Percentiles rank a stretch among this genome's conserved stretches.
Evolutionary conservation across 305 asterid genomes (phyloP).

Genomic region (Fraxinus paxiana): DNA sequence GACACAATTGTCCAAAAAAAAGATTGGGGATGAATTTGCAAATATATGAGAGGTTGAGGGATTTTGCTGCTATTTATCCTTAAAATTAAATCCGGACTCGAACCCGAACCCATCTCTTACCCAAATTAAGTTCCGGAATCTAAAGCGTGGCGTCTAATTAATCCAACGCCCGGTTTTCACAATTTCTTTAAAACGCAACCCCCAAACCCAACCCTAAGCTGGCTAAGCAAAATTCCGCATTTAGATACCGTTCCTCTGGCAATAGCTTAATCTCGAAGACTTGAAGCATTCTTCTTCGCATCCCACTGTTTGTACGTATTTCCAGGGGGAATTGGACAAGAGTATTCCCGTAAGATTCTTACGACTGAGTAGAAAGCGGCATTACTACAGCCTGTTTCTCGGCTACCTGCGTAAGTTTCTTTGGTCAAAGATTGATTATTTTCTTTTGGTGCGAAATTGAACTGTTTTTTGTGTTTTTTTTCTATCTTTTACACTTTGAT

Average conservation of each 20-base stretch:
- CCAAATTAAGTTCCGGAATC: background rate
- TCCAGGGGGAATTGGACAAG: background rate
- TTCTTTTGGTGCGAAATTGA: background rate
- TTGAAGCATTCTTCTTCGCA: background rate
- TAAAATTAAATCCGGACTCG: background rate
- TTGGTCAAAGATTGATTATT: background rate
- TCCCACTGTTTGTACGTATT: background rate
- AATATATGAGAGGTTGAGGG: background rate
- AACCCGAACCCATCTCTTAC: background rate
- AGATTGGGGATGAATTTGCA: background rate
- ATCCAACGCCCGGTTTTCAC: background rate
- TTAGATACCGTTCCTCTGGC: background rate
- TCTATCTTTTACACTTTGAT: background rate
- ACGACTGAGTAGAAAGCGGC: background rate
- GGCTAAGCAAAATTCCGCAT: background rate
- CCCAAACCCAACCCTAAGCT: background rate
- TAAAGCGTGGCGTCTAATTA: background rate
- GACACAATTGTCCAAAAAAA: background rate
- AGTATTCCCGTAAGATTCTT: background rate
- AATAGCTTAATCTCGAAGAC: background rate
- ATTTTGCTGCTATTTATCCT: background rate
- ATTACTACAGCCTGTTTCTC: background rate
- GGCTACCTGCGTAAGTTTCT: background rate
- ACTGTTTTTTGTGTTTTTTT: background rate
- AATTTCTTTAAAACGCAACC: background rate